These are phyloP conservation scores for Tulasnella sp. DNA, from an alignment of 768 basidiomycete genomes.

Conservation along the genomic window DNA sequence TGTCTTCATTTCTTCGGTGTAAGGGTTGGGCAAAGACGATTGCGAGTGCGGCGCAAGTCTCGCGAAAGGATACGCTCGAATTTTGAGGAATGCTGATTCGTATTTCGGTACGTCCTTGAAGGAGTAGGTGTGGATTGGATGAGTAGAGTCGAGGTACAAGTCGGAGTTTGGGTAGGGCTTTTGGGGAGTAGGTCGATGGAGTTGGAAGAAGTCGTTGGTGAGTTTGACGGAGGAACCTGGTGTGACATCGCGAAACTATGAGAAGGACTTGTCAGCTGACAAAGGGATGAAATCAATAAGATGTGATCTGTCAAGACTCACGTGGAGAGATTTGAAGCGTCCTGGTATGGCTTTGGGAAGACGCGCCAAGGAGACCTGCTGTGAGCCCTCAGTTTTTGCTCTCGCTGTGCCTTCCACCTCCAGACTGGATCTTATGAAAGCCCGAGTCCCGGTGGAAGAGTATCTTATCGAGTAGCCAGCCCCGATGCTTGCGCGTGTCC, in stretches of 20 bases:
- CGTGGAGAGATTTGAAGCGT: background rate
- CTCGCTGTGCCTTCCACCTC: background rate
- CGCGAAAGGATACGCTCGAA: background rate
- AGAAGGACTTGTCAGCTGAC: too few species aligned
- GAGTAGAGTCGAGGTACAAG: background rate
- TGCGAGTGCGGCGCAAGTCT: background rate
- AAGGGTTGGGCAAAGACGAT: background rate
- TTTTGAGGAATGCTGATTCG: background rate
- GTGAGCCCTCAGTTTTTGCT: background rate
- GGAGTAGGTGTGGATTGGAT: conserved; percentile 3
- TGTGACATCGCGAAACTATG: background rate
- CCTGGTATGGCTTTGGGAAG: background rate
- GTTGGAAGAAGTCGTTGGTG: background rate
- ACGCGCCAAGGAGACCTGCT: background rate
- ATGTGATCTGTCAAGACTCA: background rate
- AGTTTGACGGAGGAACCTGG: background rate
- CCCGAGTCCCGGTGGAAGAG: background rate
- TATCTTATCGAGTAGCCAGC: background rate
- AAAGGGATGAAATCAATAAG: background rate
- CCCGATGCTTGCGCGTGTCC: background rate
- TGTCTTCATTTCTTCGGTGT: background rate
- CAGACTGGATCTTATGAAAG: background rate
- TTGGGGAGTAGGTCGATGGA: background rate
- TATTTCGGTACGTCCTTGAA: background rate
- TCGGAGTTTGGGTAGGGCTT: background rate